Conservation (phyloP, 305 asterid genomes). For the Plantago rigida region DNA sequence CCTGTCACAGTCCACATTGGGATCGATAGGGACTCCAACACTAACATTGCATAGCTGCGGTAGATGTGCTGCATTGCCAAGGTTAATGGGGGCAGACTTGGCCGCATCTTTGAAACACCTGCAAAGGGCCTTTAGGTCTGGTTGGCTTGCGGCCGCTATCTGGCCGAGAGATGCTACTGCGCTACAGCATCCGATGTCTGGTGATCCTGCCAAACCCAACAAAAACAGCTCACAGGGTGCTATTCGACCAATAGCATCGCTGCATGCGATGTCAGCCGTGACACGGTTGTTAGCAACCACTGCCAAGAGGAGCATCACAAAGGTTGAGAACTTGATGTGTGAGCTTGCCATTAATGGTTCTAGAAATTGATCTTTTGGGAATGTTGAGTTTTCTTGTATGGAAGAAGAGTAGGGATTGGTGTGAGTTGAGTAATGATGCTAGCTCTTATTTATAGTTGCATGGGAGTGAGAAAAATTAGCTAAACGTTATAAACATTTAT, state of each 20-base stretch:
- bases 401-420: too few species aligned
- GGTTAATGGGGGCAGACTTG: neutral
- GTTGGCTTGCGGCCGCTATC: neutral
- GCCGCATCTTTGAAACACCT: slow-evolving; percentile 3
- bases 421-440: too few species aligned
- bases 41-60: slow-evolving; percentile 3
- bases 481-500: too few species aligned
- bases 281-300: neutral
- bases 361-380: too few species aligned
- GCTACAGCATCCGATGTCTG: neutral
- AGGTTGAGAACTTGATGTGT: neutral
- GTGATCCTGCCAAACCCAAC: neutral
- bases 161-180: neutral
- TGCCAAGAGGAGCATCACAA: neutral
- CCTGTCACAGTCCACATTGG: slow-evolving; percentile 3
- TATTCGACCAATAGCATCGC: neutral
- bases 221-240: neutral
- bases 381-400: too few species aligned
- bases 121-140: neutral
- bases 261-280: neutral
- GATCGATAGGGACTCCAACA: neutral
- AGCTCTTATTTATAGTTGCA: too few species aligned
- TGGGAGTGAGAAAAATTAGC: too few species aligned
- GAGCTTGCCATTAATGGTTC: neutral
- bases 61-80: neutral